Percentiles rank a stretch among this genome's conserved stretches.
Evolutionary conservation across 2,329 filamentous ascomycete species (phyloP).

Genomic region (Xylaria sp.): DNA sequence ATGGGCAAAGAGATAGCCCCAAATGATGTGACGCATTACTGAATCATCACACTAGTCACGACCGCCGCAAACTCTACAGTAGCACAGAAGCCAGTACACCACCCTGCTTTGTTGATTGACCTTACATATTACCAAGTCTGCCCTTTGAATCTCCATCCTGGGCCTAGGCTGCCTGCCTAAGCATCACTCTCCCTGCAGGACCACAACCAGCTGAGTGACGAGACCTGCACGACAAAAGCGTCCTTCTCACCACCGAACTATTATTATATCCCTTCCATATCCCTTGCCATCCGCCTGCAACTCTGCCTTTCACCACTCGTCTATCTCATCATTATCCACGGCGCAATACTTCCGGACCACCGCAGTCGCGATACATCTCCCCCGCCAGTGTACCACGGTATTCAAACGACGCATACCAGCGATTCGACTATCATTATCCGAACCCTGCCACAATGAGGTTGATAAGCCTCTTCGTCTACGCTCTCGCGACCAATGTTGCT

Average conservation of each 20-base stretch:
- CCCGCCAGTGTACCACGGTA: neutral
- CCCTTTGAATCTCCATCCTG: neutral
- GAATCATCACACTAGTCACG: constrained; percentile 39
- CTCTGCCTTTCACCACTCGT: neutral
- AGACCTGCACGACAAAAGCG: constrained; percentile 38
- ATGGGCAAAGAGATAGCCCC: constrained; percentile 24
- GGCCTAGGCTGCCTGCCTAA: neutral
- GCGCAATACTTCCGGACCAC: neutral
- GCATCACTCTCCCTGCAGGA: constrained; percentile 11
- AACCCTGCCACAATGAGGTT: constrained; percentile 74
- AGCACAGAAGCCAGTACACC: neutral
- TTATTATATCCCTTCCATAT: constrained; percentile 3
- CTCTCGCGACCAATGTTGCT: constrained; percentile 75
- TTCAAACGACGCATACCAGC: neutral
- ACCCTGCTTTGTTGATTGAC: constrained; percentile 14
- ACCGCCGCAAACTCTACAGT: constrained; percentile 32
- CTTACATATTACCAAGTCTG: neutral
- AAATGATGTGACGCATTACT: constrained; percentile 50
- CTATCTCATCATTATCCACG: neutral
- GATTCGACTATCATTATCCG: neutral
- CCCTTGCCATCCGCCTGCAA: neutral
- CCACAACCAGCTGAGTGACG: constrained; percentile 17
- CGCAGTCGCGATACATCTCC: neutral
- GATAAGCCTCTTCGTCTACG: constrained; percentile 74
- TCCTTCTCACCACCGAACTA: constrained; percentile 10